Conservation (phyloP, 2,329 filamentous ascomycete species). For the Parastagonospora avenae region DNA sequence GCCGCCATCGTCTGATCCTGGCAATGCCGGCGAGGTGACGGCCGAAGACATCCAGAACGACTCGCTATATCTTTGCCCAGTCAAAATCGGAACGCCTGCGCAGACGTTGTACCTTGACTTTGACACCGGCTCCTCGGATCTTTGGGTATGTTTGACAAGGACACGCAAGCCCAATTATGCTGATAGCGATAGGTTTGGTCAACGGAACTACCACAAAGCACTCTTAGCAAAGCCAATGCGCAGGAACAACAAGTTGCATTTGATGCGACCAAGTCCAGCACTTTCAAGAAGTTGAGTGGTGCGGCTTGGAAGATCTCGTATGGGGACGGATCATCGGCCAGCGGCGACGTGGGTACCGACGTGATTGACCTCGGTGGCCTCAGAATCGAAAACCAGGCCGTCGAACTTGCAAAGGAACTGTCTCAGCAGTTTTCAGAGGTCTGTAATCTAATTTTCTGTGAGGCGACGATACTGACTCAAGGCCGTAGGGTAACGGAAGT, state of each 20-base stretch:
- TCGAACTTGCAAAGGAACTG: conserved; percentile 67
- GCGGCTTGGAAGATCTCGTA: conserved; percentile 70
- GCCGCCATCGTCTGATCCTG: conserved; percentile 14
- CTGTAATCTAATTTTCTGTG: background rate
- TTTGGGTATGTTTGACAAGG: conserved; percentile 58
- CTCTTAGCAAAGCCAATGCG: conserved; percentile 39
- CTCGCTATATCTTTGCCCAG: conserved; percentile 66
- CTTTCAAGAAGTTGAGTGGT: conserved; percentile 58
- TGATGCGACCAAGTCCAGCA: conserved; percentile 64
- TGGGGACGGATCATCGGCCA: conserved; percentile 70
- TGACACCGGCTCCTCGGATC: conserved; percentile 72
- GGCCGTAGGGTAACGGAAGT: conserved; percentile 56
- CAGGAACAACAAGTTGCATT: conserved; percentile 57
- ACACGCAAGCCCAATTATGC: background rate
- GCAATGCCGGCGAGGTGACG: conserved; percentile 55
- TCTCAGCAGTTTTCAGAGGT: conserved; percentile 61
- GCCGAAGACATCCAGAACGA: conserved; percentile 72
- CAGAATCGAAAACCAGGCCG: conserved; percentile 63
- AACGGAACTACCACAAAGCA: conserved; percentile 60
- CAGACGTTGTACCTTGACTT: conserved; percentile 68
- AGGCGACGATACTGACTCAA: background rate
- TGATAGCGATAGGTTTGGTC: conserved; percentile 66
- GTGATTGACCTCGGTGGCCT: conserved; percentile 66
- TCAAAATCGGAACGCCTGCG: conserved; percentile 67
- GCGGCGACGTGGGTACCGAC: conserved; percentile 69